Evolutionary conservation across 208 protist species (phyloP), one percentile per base, ranked within the genome.

Genomic region (Trypanosoma lewisi): DNA sequence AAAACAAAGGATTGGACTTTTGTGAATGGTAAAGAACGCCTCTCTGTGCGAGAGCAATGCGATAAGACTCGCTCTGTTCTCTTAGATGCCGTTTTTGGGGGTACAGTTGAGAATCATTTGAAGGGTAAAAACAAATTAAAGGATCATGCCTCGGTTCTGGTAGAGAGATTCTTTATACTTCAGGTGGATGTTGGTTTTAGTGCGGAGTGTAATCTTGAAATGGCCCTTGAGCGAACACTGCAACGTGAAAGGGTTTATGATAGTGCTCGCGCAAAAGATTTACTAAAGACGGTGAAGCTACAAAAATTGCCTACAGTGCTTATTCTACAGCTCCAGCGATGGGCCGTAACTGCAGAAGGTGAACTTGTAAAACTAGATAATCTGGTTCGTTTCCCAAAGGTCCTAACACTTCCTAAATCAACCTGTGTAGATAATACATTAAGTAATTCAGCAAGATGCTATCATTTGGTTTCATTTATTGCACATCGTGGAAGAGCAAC

Each of bases 341-440:
- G 89, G 83, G 83, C 84, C 11, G 70, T 91, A n/a, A 95, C 89
- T 2, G 77, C 79, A 11, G 85, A 95, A 55, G 83, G 85, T 4
- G 82, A 93, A 37, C 49, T 90, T 14, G 85, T 95, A 37, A 95
- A 95, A 60, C 73, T 95, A 19, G 82, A 89, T 61, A 93, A 95
- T 68, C 56, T 57, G 17, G 82, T 95, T 28, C 65, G 64, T n/a
- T 75, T 88, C 45, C 62, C 63, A 4, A 67, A 72, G 8, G 81
- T 63, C 0, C 69, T 93, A 8, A 61, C 78, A 28, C 52, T 95
- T n/a, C 89, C 89, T 1, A 61, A 65, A 16, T 73, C 34, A 16
- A 71, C 82, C n/a, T 95, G 89, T 70, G 23, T 55, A 8, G 68
- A 84, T 36, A 60, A 63, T 12, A 75, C 51, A n/a, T 42, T 77